Evolutionary conservation across 129 eudicot species (phyloP), one percentile per base, ranked within the genome.

Genomic region (Flaveria linearis): DNA sequence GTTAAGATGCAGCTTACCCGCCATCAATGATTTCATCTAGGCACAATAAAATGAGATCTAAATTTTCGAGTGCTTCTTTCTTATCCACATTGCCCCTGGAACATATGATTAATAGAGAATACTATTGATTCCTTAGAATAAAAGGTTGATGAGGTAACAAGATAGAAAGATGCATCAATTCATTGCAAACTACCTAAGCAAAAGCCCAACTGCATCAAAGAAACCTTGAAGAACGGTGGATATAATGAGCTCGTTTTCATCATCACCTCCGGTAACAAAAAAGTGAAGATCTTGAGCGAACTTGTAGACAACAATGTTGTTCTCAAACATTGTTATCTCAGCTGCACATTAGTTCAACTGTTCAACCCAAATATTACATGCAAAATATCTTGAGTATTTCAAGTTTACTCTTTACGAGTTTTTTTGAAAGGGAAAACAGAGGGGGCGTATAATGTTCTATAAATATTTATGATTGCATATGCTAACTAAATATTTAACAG

Each of bases 1-100:
- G 25, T 20, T 12, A 25, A n/a, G 15, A 36, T 43, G 36, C 55
- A 53, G 62, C 84, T 18, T 85, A 93, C 98, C 98, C 97, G 70
- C 97, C 95, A 83, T 93, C 97, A 80, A 93, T 81, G 80, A 93
- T 88, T 82, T 93, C 97, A 82, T 90, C 98, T 71, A 93, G 87
- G 80, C 98, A 93, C 46, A 93, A 73, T 56, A 90, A 88, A 70
- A 93, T 88, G 75, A 90, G 91, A 74, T 90, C 97, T 78, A 93
- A 77, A 74, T 93, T 93, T 71, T 90, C 98, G 51, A 93, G 97
- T 61, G 98, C 97, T 78, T 88, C 98, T 79, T 72, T 85, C 81
- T 90, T 87, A 15, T 93, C 96, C 25, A 90, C 93, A 83, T 88
- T 82, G 73, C 85, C 90, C 88, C 98, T 93, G 18, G 2, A 15